These are phyloP conservation scores for Comarum palustre DNA, from an alignment of 306 rosid species.

Conservation along the genomic window DNA sequence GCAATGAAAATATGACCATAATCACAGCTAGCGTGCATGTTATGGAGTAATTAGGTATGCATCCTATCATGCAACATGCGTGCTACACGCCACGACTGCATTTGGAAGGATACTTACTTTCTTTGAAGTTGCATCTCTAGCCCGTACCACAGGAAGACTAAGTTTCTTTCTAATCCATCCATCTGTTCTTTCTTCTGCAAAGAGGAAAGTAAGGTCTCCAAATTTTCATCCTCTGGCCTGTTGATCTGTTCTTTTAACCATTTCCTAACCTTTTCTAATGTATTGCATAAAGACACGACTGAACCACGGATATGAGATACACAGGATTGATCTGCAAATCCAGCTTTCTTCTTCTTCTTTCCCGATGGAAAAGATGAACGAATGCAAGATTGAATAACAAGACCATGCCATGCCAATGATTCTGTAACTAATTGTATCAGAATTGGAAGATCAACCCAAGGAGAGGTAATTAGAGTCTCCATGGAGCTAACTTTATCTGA, in stretches of 20 bases:
- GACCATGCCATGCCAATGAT: constrained; percentile 94
- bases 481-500: constrained; percentile 43
- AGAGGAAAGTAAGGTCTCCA: constrained; percentile 50
- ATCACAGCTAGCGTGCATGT: too few relatives aligned
- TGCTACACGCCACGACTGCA: too few relatives aligned
- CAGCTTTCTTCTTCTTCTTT: constrained; percentile 87
- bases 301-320: constrained; percentile 48
- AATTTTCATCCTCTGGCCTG: constrained; percentile 55
- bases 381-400: constrained; percentile 69
- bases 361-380: constrained; percentile 75
- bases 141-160: too few relatives aligned
- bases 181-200: constrained; percentile 42
- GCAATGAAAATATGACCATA: too few relatives aligned
- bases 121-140: too few relatives aligned
- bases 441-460: constrained; percentile 49
- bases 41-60: too few relatives aligned
- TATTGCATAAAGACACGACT: constrained; percentile 43
- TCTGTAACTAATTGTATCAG: constrained; percentile 72
- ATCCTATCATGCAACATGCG: too few relatives aligned
- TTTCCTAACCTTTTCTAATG: constrained; percentile 54
- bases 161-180: constrained; percentile 32
- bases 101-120: too few relatives aligned
- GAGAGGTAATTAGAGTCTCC: constrained; percentile 46
- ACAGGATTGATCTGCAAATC: constrained; percentile 44
- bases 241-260: constrained; percentile 55